phyloP scores from a whole-genome alignment of 495 filamentous ascomycete genomes.

The Talaromyces trachyspermus region DNA sequence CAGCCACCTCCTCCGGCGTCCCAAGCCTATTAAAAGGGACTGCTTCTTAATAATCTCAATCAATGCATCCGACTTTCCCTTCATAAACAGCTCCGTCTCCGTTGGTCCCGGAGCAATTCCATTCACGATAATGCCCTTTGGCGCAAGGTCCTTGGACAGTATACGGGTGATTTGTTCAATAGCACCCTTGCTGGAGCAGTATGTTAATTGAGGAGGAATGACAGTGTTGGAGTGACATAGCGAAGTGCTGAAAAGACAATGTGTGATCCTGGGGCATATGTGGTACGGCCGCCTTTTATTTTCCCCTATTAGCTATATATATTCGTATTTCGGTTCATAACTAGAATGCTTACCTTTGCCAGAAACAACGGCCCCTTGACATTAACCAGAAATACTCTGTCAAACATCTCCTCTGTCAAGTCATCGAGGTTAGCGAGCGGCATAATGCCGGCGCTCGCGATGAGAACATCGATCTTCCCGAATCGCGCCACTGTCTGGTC shows the following conservation, averaged over 20 bases:
- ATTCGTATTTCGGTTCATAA: background rate
- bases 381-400: slow-evolving; percentile 47
- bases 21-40: slow-evolving; percentile 52
- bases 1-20: slow-evolving; percentile 55
- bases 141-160: slow-evolving; percentile 56
- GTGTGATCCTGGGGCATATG: slow-evolving; percentile 51
- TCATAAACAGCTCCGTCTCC: slow-evolving; percentile 57
- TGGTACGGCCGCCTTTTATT: slow-evolving; percentile 46
- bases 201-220: slow-evolving; percentile 53
- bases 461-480: slow-evolving; percentile 54
- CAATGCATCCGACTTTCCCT: slow-evolving; percentile 53
- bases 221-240: slow-evolving; percentile 38
- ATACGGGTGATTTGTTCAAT: slow-evolving; percentile 62
- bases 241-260: slow-evolving; percentile 56
- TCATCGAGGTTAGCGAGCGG: slow-evolving; percentile 46
- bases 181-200: slow-evolving; percentile 57
- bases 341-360: slow-evolving; percentile 36
- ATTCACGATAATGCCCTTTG: slow-evolving; percentile 56
- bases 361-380: slow-evolving; percentile 66
- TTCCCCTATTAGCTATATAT: background rate
- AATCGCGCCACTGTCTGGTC: slow-evolving; percentile 37
- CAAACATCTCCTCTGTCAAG: slow-evolving; percentile 54
- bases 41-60: slow-evolving; percentile 43
- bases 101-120: slow-evolving; percentile 59
- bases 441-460: slow-evolving; percentile 54